Conservation (phyloP, 2,329 filamentous ascomycete species). For the Fusarium keratoplasticum region DNA sequence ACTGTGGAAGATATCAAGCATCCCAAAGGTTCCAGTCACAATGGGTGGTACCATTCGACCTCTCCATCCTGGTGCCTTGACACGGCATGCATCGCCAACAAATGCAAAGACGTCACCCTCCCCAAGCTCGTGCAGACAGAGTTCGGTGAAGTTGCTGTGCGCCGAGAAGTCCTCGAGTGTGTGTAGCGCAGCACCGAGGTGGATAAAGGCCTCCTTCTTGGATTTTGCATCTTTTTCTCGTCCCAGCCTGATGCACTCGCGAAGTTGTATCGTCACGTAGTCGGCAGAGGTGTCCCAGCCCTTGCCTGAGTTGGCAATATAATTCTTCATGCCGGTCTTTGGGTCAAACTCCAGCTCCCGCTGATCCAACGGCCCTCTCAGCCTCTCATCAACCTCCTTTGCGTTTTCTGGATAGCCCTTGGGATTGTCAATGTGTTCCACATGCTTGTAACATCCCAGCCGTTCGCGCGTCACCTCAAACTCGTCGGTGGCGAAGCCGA, state of each 20-base stretch:
- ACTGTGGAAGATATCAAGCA: constrained; percentile 80
- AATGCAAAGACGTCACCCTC: constrained; percentile 72
- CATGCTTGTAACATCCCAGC: constrained; percentile 80
- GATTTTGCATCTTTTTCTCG: constrained; percentile 49
- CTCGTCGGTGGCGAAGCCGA: constrained; percentile 79
- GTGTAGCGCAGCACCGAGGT: constrained; percentile 76
- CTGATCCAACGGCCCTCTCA: constrained; percentile 52
- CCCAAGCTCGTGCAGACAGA: constrained; percentile 77
- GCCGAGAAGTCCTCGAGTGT: constrained; percentile 75
- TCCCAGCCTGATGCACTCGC: constrained; percentile 77
- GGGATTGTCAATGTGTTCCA: constrained; percentile 78
- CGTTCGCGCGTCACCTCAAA: constrained; percentile 84
- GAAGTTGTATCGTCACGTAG: constrained; percentile 78
- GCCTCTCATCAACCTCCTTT: constrained; percentile 75
- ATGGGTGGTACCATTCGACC: constrained; percentile 73
- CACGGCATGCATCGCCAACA: constrained; percentile 41
- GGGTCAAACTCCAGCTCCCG: constrained; percentile 75
- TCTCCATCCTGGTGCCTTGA: constrained; percentile 64
- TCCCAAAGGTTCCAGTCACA: constrained; percentile 66
- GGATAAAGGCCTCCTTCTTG: constrained; percentile 45
- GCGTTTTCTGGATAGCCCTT: constrained; percentile 81
- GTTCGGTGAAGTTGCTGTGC: constrained; percentile 82
- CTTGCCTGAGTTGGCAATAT: constrained; percentile 82
- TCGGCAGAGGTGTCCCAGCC: constrained; percentile 88
- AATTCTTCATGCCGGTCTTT: constrained; percentile 92